phyloP scores from a whole-genome alignment of 345 rosid genomes.

The Corymbia maculata region DNA sequence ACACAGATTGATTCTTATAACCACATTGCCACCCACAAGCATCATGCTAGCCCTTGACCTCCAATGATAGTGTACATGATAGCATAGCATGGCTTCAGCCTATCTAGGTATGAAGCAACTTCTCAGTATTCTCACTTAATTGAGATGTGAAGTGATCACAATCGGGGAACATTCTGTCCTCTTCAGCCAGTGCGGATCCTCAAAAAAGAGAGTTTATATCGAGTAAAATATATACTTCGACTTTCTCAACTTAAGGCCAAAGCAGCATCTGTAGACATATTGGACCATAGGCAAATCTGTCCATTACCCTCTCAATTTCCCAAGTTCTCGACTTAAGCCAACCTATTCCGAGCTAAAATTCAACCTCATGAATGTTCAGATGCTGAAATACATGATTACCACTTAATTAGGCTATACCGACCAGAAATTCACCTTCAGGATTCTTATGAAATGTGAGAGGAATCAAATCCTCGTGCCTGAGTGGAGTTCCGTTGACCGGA shows the following conservation, averaged over 20 bases:
- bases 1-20: not conserved
- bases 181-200: not conserved
- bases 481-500: slow-evolving; percentile 71
- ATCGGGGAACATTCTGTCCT: not conserved
- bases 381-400: not conserved
- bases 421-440: slow-evolving; percentile 46
- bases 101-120: not conserved
- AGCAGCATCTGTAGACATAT: not conserved
- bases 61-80: not conserved
- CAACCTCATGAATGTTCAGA: not conserved
- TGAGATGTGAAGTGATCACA: not conserved
- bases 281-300: not conserved
- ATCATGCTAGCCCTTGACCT: not conserved
- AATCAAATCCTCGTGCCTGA: slow-evolving; percentile 69
- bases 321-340: not conserved
- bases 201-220: no score
- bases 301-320: not conserved
- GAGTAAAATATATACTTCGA: no score
- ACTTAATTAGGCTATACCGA: not conserved
- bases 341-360: not conserved
- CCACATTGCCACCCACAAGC: not conserved
- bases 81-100: not conserved
- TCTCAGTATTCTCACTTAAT: not conserved
- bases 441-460: slow-evolving; percentile 80
- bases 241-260: not conserved